Conservation (phyloP, 495 filamentous ascomycete genomes). For the Trichoderma parareesei region DNA sequence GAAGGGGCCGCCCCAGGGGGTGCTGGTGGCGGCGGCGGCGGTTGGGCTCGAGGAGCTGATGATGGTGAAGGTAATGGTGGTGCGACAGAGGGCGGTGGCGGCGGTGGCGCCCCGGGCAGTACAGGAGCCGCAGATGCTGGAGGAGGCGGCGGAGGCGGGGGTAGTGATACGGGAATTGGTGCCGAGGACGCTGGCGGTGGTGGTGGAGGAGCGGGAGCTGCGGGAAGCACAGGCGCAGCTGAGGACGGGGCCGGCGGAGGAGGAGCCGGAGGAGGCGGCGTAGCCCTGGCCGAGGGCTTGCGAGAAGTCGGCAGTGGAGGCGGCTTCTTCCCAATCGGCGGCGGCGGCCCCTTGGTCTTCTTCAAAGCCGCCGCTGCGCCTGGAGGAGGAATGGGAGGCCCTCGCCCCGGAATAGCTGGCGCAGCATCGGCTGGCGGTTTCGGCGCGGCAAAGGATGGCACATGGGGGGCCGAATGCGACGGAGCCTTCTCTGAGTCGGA, state of each 20-base stretch:
- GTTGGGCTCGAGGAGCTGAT: conserved; percentile 39
- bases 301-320: conserved; percentile 61
- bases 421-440: conserved; percentile 51
- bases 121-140: conserved; percentile 42
- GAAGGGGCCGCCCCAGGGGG: conserved; percentile 38
- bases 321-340: conserved; percentile 60
- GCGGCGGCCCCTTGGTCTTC: conserved; percentile 36
- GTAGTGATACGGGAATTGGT: conserved; percentile 31
- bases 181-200: conserved; percentile 31
- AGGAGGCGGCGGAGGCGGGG: conserved; percentile 45
- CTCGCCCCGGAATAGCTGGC: conserved; percentile 44
- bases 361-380: background rate
- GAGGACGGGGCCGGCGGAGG: conserved; percentile 37
- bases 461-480: conserved; percentile 45
- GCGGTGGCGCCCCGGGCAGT: conserved; percentile 39
- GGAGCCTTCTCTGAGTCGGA: conserved; percentile 66
- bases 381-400: conserved; percentile 1
- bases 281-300: conserved; percentile 47
- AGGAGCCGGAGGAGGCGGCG: conserved; percentile 23
- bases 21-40: conserved; percentile 42
- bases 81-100: conserved; percentile 41
- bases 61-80: conserved; percentile 40
- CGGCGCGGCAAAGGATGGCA: conserved; percentile 52
- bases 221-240: conserved; percentile 24
- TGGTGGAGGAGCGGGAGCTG: conserved; percentile 33